Conservation (phyloP, 257 asterid species). For the Striga asiatica region DNA sequence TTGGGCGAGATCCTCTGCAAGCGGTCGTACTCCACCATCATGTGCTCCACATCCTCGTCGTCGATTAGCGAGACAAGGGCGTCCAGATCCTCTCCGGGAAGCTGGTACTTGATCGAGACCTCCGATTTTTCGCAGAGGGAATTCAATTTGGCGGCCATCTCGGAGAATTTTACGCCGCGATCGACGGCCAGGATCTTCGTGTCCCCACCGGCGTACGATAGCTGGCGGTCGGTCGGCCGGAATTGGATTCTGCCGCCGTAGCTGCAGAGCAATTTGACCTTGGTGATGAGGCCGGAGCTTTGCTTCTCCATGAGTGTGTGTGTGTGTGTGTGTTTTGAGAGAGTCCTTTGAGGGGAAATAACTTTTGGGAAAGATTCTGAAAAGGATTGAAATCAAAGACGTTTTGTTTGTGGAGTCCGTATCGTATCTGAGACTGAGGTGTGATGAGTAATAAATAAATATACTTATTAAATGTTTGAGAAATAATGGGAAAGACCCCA, state of each 20-base stretch:
- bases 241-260: conserved; percentile 68
- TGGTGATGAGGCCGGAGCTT: conserved; percentile 16
- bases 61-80: conserved; percentile 51
- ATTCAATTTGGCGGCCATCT: conserved; percentile 32
- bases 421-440: too few relatives aligned
- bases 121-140: conserved; percentile 23
- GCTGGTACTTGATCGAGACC: conserved; percentile 47
- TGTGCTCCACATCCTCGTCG: conserved; percentile 78
- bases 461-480: too few relatives aligned
- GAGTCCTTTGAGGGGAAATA: too few relatives aligned
- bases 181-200: conserved; percentile 66
- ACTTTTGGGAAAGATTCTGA: too few relatives aligned
- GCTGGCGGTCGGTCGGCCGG: conserved; percentile 42
- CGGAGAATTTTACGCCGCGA: conserved; percentile 39
- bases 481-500: too few relatives aligned
- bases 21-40: conserved; percentile 80
- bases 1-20: conserved; percentile 29
- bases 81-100: conserved; percentile 69
- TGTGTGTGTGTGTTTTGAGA: too few relatives aligned
- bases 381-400: too few relatives aligned
- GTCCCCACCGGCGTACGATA: conserved; percentile 67
- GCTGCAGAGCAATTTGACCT: conserved; percentile 59
- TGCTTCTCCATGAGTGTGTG: conserved; percentile 40
- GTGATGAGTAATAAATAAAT: too few relatives aligned
- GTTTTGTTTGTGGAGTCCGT: too few relatives aligned